These are phyloP conservation scores for Aureoboletus auriporus DNA, from an alignment of 768 basidiomycete genomes.

Conservation along the genomic window DNA sequence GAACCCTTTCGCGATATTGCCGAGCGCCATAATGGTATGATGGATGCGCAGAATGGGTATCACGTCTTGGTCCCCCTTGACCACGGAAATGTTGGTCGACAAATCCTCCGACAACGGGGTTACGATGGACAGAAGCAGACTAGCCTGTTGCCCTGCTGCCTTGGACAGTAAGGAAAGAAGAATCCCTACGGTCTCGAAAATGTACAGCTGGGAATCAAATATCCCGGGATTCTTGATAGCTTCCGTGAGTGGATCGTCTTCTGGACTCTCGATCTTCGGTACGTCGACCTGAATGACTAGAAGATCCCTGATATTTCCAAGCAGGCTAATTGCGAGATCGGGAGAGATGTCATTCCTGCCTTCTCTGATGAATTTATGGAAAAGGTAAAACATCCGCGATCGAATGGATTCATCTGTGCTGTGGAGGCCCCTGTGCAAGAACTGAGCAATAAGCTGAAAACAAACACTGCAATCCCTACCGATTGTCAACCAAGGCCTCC, in stretches of 20 bases:
- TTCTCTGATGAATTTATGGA: constrained; percentile 88
- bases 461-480: constrained; percentile 45
- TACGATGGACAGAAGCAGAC: constrained; percentile 70
- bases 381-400: constrained; percentile 85
- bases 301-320: constrained; percentile 73
- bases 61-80: constrained; percentile 60
- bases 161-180: constrained; percentile 75
- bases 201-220: constrained; percentile 89
- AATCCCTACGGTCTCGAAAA: constrained; percentile 89
- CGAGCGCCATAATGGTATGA: constrained; percentile 91
- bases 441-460: constrained; percentile 1
- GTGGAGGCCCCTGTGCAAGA: constrained; percentile 71
- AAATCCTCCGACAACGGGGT: constrained; percentile 79
- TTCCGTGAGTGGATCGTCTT: constrained; percentile 74
- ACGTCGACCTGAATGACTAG: constrained; percentile 71
- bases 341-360: constrained; percentile 70
- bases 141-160: constrained; percentile 61
- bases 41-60: constrained; percentile 84
- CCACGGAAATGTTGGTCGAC: constrained; percentile 49
- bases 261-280: constrained; percentile 70
- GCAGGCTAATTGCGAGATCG: constrained; percentile 65
- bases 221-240: constrained; percentile 66
- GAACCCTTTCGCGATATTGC: constrained; percentile 94
- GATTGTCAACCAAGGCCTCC: constrained; percentile 79
- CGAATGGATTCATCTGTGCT: constrained; percentile 65